Conservation (phyloP, 2,329 filamentous ascomycete species). For the Monosporascus cannonballus region DNA sequence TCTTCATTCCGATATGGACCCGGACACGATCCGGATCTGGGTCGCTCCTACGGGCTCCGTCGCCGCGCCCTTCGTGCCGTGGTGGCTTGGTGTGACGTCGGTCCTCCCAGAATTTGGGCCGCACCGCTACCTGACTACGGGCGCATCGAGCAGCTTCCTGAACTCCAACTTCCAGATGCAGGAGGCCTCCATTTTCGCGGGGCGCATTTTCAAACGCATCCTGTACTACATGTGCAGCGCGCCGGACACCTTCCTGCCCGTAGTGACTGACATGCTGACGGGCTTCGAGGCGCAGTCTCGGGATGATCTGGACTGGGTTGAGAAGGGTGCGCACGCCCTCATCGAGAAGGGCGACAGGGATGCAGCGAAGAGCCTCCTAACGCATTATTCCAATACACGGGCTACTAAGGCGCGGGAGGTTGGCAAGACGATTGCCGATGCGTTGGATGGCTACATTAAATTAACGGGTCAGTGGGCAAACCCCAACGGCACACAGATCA, state of each 20-base stretch:
- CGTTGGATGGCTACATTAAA: conserved; percentile 20
- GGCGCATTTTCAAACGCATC: conserved; percentile 22
- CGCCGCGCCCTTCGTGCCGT: conserved; percentile 20
- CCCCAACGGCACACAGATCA: conserved; percentile 24
- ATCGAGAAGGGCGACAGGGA: conserved; percentile 11
- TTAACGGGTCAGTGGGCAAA: conserved; percentile 16
- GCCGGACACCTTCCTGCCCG: conserved; percentile 14
- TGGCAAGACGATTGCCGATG: conserved; percentile 12
- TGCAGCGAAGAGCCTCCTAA: conserved; percentile 14
- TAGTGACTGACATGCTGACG: conserved; percentile 18
- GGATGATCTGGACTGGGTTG: conserved; percentile 15
- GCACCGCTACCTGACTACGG: conserved; percentile 22
- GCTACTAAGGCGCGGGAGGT: conserved; percentile 16
- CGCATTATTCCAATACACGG: conserved; percentile 17
- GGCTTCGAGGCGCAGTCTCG: conserved; percentile 17
- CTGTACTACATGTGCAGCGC: conserved; percentile 24
- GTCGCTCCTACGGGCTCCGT: conserved; percentile 20
- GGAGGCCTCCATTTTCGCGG: conserved; percentile 20
- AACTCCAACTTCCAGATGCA: conserved; percentile 20
- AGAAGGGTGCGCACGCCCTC: conserved; percentile 13
- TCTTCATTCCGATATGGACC: conserved; percentile 11
- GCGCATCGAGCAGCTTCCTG: conserved; percentile 20
- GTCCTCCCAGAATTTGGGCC: conserved; percentile 20
- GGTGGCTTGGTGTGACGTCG: conserved; percentile 20
- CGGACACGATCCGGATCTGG: conserved; percentile 20